A percentile compares a stretch with the other conserved stretches of the same genome.
These are phyloP conservation scores for Diplodia scrobiculata DNA, from an alignment of 2,329 filamentous ascomycete genomes.

Conservation along the genomic window DNA sequence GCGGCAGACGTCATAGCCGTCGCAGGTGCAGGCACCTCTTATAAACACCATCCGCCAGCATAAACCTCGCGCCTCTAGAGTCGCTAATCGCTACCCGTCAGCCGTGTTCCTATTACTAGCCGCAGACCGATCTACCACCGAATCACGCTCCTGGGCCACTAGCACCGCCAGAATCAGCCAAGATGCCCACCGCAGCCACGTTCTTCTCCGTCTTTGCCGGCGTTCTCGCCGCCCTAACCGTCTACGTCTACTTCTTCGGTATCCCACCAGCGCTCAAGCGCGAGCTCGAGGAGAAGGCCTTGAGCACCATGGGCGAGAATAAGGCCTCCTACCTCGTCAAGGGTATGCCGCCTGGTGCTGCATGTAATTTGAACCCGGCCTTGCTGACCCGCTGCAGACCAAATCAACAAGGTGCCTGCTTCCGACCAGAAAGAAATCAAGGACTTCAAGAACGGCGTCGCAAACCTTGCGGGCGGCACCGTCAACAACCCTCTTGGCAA, in stretches of 20 bases:
- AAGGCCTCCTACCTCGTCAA: conserved; percentile 50
- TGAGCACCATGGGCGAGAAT: conserved; percentile 58
- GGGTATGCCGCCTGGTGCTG: conserved; percentile 34
- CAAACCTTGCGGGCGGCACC: conserved; percentile 41
- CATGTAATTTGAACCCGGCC: neutral
- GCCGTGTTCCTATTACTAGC: conserved; percentile 3
- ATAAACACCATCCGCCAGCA: conserved; percentile 11
- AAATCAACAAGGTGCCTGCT: conserved; percentile 45
- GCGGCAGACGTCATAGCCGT: conserved; percentile 21
- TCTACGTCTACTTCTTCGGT: conserved; percentile 52
- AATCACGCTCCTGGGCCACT: neutral
- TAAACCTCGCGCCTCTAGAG: neutral
- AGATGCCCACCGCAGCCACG: conserved; percentile 29
- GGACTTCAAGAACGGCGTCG: conserved; percentile 42
- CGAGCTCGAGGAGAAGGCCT: conserved; percentile 50
- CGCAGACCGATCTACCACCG: neutral
- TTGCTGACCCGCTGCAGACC: conserved; percentile 36
- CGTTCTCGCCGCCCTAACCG: conserved; percentile 42
- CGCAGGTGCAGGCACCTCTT: neutral
- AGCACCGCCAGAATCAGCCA: conserved; percentile 11
- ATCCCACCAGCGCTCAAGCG: conserved; percentile 53
- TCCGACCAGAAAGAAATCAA: conserved; percentile 46
- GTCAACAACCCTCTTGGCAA: conserved; percentile 45
- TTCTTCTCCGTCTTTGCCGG: conserved; percentile 41
- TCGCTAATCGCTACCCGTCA: neutral